Conservation (phyloP, 2,329 filamentous ascomycete species). For the Harringtonia lauricola region DNA sequence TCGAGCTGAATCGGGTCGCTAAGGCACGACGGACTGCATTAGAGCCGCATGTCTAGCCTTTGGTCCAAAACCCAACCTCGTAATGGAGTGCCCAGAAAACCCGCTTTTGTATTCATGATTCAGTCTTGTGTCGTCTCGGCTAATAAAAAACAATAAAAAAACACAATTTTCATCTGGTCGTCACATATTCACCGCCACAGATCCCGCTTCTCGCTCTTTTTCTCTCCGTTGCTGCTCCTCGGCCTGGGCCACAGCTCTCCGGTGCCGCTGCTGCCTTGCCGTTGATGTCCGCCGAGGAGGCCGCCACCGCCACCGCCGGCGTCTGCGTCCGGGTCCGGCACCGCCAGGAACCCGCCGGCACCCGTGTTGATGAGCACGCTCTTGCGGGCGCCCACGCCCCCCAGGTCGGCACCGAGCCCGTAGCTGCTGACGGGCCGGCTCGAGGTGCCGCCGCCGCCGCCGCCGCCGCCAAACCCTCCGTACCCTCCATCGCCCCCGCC, state of each 20-base stretch:
- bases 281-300: constrained; percentile 2
- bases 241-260: constrained; percentile 31
- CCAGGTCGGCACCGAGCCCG: constrained; percentile 44
- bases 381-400: constrained; percentile 37
- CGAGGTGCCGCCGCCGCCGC: constrained; percentile 15
- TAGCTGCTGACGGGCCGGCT: constrained; percentile 43
- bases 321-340: constrained; percentile 32
- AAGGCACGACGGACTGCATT: too few species aligned
- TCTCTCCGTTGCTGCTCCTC: constrained; percentile 29
- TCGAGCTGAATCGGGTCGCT: too few species aligned
- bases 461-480: constrained; percentile 14
- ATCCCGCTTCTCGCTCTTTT: constrained; percentile 25
- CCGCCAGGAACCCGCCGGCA: constrained; percentile 39
- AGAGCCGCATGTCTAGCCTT: too few species aligned
- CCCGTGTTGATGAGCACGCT: constrained; percentile 44
- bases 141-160: too few species aligned
- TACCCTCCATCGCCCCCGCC: constrained; percentile 16
- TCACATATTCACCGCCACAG: constrained; percentile 34
- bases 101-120: too few species aligned
- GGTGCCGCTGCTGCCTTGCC: constrained; percentile 6
- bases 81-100: too few species aligned
- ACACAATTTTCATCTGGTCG: too few species aligned
- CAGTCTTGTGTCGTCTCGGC: too few species aligned
- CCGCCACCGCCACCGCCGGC: constrained; percentile 11
- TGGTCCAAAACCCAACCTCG: too few species aligned